phyloP scores from a whole-genome alignment of 805 yeast species.

The Suhomyces sp. region DNA sequence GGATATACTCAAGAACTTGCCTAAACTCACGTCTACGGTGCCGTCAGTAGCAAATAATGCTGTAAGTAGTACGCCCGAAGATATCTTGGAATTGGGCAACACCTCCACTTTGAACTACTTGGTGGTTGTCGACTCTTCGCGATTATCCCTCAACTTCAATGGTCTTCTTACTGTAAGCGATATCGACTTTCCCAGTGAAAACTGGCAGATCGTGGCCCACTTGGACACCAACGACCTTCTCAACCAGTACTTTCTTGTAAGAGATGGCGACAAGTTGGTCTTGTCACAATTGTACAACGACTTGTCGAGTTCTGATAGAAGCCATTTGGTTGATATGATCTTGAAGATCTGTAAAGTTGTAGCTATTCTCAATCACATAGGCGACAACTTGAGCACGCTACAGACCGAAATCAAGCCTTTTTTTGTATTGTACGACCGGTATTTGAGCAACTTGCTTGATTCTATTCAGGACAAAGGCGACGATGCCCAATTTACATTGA shows the following conservation, averaged over 20 bases:
- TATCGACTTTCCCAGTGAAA: constrained; percentile 18
- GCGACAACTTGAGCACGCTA: constrained; percentile 18
- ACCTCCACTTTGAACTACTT: constrained; percentile 21
- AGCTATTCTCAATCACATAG: constrained; percentile 22
- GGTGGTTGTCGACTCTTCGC: constrained; percentile 20
- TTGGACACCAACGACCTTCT: constrained; percentile 21
- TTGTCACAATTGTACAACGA: constrained; percentile 12
- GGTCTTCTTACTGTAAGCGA: constrained; percentile 27
- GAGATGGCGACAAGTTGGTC: constrained; percentile 11
- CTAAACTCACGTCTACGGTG: constrained; percentile 28
- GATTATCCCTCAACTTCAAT: constrained; percentile 30
- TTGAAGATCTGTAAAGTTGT: constrained; percentile 23
- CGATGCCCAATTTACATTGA: constrained; percentile 1
- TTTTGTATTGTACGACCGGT: constrained; percentile 27
- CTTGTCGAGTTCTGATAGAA: constrained; percentile 7
- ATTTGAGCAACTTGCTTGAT: constrained; percentile 32
- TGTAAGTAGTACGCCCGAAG: constrained; percentile 5
- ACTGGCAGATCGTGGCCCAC: constrained; percentile 16
- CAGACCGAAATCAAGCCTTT: constrained; percentile 23
- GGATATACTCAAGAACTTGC: constrained; percentile 31
- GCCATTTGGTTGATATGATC: constrained; percentile 20
- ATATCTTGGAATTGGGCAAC: constrained; percentile 8
- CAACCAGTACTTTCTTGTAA: constrained; percentile 24
- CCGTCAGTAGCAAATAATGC: constrained; percentile 5
- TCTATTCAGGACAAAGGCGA: constrained; percentile 14